Conservation (phyloP, 257 asterid species). For the Nicotiana obtusifolia region DNA sequence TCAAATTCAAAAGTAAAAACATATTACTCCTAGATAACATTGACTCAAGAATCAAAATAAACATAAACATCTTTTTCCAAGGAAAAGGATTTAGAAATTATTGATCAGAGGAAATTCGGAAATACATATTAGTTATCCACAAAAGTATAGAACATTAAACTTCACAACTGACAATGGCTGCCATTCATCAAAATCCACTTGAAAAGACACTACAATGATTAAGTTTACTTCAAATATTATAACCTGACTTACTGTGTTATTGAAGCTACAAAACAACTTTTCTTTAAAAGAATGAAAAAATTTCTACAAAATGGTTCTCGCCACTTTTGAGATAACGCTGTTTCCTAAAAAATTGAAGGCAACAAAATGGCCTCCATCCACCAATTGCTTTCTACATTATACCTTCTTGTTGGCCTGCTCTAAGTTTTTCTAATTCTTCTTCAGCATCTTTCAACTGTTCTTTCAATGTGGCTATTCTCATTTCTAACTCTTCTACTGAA, state of each 20-base stretch:
- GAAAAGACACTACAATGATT: background rate
- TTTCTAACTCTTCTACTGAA: constrained; percentile 58
- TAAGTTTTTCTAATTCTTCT: constrained; percentile 55
- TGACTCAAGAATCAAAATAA: too few relatives aligned
- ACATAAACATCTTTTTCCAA: background rate
- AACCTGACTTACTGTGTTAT: background rate
- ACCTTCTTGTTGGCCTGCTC: constrained; percentile 62
- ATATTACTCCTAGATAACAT: too few relatives aligned
- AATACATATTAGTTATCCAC: too few relatives aligned
- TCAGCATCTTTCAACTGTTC: constrained; percentile 68
- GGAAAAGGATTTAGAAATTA: background rate
- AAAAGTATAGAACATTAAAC: background rate
- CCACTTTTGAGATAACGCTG: background rate
- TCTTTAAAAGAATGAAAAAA: background rate
- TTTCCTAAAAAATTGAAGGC: background rate
- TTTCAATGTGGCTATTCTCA: constrained; percentile 48
- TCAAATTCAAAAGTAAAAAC: too few relatives aligned
- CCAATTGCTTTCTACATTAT: background rate
- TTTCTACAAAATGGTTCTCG: background rate
- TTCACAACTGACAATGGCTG: background rate
- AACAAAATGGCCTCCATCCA: background rate
- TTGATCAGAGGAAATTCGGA: background rate
- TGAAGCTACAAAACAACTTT: background rate
- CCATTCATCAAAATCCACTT: background rate
- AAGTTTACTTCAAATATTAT: background rate